A percentile compares a stretch with the other conserved stretches of the same genome.
phyloP scores from a whole-genome alignment of 805 yeast genomes.

The Nakazawaea wickerhamii region DNA sequence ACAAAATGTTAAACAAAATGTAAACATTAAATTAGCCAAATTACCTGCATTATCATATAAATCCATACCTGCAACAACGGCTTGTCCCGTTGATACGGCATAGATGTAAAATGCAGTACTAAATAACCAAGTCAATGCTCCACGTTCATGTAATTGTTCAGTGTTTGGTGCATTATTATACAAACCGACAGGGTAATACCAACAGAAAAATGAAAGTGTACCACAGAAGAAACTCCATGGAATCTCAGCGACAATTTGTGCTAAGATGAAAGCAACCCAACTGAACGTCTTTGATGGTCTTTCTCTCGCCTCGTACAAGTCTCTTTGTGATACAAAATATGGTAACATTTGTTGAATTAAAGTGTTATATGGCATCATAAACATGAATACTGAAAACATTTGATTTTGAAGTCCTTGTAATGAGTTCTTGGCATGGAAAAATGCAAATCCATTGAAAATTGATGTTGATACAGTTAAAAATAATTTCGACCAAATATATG shows the following conservation, averaged over 20 bases:
- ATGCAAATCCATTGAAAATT: constrained; percentile 58
- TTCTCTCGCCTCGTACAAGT: constrained; percentile 40
- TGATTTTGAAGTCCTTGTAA: constrained; percentile 24
- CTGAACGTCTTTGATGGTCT: constrained; percentile 35
- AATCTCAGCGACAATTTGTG: constrained; percentile 40
- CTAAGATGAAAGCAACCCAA: constrained; percentile 36
- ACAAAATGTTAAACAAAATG: constrained; percentile 19
- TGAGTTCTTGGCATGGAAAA: constrained; percentile 17
- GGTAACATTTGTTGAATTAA: constrained; percentile 25
- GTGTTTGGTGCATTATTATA: constrained; percentile 22
- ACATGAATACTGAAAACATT: constrained; percentile 45
- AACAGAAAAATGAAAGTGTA: constrained; percentile 40
- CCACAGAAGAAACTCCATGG: constrained; percentile 23
- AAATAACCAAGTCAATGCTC: constrained; percentile 32
- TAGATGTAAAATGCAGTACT: constrained; percentile 29
- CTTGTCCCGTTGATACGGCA: constrained; percentile 35
- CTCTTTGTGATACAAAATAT: constrained; percentile 32
- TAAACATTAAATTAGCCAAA: constrained; percentile 10
- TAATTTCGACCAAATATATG: constrained; percentile 35
- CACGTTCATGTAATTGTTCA: not conserved
- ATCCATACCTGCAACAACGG: constrained; percentile 24
- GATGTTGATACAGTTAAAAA: constrained; percentile 40
- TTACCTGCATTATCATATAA: constrained; percentile 10
- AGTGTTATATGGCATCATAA: constrained; percentile 33
- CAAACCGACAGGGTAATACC: constrained; percentile 21